A percentile compares a stretch with the other conserved stretches of the same genome.
phyloP scores from a whole-genome alignment of 2,329 filamentous ascomycete genomes.

The Colletotrichum chrysophilum region DNA sequence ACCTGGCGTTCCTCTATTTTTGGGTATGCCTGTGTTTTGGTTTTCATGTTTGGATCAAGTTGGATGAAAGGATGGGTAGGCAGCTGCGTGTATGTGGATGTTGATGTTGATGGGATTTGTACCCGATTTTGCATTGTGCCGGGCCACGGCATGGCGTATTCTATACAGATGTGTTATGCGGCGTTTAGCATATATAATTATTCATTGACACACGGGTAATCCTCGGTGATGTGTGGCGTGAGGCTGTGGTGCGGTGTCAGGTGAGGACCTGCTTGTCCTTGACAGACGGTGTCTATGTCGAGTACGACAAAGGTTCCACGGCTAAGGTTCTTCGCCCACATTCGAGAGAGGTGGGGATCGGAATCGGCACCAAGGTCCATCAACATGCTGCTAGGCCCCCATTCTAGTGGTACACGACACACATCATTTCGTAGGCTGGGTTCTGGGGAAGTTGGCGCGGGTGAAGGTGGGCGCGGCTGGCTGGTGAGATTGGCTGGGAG shows the following conservation, averaged over 20 bases:
- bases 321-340: too few species aligned
- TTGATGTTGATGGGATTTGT: background rate
- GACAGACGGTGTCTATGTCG: accelerated
- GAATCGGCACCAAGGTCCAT: background rate
- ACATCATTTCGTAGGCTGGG: background rate
- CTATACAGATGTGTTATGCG: background rate
- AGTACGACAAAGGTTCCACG: background rate
- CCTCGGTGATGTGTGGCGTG: background rate
- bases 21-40: background rate
- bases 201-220: background rate
- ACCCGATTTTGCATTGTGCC: background rate
- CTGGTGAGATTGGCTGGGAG: too few species aligned
- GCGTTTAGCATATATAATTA: background rate
- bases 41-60: background rate
- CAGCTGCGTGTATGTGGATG: background rate
- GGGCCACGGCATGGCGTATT: background rate
- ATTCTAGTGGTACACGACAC: background rate
- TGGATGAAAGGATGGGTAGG: background rate
- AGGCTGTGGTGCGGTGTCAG: background rate
- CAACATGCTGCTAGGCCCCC: background rate
- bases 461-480: too few species aligned
- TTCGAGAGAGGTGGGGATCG: too few species aligned
- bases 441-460: too few species aligned
- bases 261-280: background rate
- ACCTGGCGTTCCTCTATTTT: background rate